Evolutionary conservation across 306 rosid species (phyloP), one percentile per base, ranked within the genome.

Genomic region (Notholithocarpus densiflorus): DNA sequence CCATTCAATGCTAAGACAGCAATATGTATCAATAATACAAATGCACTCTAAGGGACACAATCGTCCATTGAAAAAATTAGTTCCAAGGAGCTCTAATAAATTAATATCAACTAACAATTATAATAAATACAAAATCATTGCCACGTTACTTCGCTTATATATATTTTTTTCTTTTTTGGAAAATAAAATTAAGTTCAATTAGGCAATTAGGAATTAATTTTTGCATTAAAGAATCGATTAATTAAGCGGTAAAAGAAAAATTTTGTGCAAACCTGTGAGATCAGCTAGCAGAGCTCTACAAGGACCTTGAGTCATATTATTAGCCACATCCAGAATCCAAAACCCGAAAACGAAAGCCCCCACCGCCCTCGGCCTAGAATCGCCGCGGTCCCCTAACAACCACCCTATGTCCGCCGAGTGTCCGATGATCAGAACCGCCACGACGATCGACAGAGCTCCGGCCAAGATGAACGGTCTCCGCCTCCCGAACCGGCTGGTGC

Each of bases 261-360:
- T n/a, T 62, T 31, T 73, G 20, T 68, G 64, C 37, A 56, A 82
- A 93, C 96, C 97, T 17, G 96, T 96, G 79, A 91, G 97, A 96
- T 93, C 98, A 69, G 88, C 98, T 7, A 95, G 98, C 81, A 90
- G 80, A 40, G 97, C 96, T 88, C 96, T 83, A 73, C 97, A 93
- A 75, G 97, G 96, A 71, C 97, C 94, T 77, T 90, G 96, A 70
- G 87, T 91, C 84, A 89, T 79, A 69, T 92, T 92, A 75, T 92
- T 92, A 72, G 97, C 96, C 54, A 92, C 89, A 51, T 92, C 97
- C 85, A 92, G 81, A 81, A 92, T 90, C 97, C 96, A 92, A 83
- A 92, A 90, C 68, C 97, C 97, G 26, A 92, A 85, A 40, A 90
- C 89, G 17, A 93, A 96, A 5, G 77, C 82, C 1, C 45, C 94